phyloP scores from a whole-genome alignment of 148 eudicot genomes.

The Dysphania ambrosioides region DNA sequence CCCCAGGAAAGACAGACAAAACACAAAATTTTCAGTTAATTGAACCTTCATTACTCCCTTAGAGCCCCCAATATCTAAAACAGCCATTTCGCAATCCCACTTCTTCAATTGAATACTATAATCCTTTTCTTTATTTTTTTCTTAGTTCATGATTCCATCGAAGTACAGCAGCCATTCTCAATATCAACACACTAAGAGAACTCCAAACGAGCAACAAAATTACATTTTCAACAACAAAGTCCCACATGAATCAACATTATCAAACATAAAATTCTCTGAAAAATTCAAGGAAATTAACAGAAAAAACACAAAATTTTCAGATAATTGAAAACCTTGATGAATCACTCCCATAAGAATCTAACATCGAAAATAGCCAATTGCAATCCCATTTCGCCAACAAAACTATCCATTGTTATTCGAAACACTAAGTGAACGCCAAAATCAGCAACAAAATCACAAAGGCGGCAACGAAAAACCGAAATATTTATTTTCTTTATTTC shows the following conservation, averaged over 20 bases:
- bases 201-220: neutral
- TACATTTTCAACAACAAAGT: neutral
- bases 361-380: too few species aligned
- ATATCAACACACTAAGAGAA: neutral
- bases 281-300: too few species aligned
- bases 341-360: too few species aligned
- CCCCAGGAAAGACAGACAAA: neutral
- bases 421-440: too few species aligned
- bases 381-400: too few species aligned
- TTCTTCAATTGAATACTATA: neutral
- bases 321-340: too few species aligned
- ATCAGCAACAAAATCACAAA: too few species aligned
- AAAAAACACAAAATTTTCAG: too few species aligned
- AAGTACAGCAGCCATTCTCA: neutral
- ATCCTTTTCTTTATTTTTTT: neutral
- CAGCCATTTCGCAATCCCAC: neutral
- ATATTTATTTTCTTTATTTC: too few species aligned
- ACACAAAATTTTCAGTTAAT: neutral
- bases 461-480: too few species aligned
- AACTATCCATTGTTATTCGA: too few species aligned
- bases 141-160: neutral
- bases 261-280: too few species aligned
- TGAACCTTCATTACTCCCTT: neutral
- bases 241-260: neutral
- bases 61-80: neutral